These are phyloP conservation scores for Verbascum thapsus DNA, from an alignment of 257 asterid genomes.

Conservation along the genomic window DNA sequence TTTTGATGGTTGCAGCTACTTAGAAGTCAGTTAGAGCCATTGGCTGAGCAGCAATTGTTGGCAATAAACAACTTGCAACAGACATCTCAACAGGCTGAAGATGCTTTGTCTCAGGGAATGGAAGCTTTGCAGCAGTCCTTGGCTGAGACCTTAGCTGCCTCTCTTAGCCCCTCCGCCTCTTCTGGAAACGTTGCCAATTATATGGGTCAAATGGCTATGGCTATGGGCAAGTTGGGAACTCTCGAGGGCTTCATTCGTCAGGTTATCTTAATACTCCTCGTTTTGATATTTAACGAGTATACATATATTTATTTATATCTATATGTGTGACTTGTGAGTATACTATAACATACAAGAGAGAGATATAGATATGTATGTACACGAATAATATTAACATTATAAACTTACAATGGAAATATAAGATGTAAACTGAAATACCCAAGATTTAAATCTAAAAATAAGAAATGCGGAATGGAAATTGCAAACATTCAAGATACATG, in stretches of 20 bases:
- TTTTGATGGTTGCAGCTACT: slow-evolving; percentile 43
- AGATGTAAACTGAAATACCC: no score
- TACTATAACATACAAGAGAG: no score
- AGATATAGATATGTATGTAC: no score
- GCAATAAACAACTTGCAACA: slow-evolving; percentile 61
- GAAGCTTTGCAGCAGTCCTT: slow-evolving; percentile 61
- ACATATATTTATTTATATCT: no score
- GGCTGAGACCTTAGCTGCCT: slow-evolving; percentile 56
- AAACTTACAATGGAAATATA: no score
- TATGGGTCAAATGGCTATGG: slow-evolving; percentile 72
- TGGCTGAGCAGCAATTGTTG: slow-evolving; percentile 61
- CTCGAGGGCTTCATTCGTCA: slow-evolving; percentile 65
- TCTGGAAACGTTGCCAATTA: slow-evolving; percentile 59
- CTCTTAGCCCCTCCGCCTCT: slow-evolving; percentile 44
- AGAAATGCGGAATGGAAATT: no score
- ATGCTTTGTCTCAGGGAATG: slow-evolving; percentile 65
- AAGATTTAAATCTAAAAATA: no score
- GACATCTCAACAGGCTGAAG: slow-evolving; percentile 69
- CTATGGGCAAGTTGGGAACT: slow-evolving; percentile 62
- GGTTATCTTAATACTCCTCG: no score
- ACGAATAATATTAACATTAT: no score
- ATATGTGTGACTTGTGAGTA: no score
- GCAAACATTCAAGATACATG: no score
- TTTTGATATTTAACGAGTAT: no score
- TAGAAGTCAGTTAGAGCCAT: slow-evolving; percentile 52